Evolutionary conservation across 2,329 filamentous ascomycete species (phyloP).

Genomic region (Penicillium psychrosexuale): DNA sequence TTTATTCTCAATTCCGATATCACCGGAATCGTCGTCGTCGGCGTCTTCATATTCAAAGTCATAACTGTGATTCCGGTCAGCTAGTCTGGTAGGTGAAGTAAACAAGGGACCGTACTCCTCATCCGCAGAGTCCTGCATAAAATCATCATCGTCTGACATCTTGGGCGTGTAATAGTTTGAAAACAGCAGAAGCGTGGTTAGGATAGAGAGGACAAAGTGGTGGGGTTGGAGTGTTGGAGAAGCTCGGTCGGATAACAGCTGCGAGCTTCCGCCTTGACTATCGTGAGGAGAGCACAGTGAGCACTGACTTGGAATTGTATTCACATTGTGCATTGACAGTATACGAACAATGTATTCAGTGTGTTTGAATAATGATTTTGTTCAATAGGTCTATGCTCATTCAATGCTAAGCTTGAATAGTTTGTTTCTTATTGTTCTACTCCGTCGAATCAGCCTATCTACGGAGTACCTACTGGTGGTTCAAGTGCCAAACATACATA

Average conservation of each 20-base stretch:
- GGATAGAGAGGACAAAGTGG: conserved; percentile 4
- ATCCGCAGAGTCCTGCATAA: conserved; percentile 88
- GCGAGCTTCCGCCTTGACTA: conserved; percentile 18
- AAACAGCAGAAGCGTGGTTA: conserved; percentile 2
- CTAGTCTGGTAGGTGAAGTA: conserved; percentile 3
- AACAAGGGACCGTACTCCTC: conserved; percentile 61
- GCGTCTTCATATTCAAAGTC: conserved; percentile 98
- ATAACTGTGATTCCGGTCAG: conserved; percentile 55
- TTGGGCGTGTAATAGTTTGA: background rate
- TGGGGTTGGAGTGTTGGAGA: conserved; percentile 18
- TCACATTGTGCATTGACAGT: background rate
- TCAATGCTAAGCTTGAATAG: background rate
- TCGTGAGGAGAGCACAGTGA: background rate
- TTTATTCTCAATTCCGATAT: conserved; percentile 97
- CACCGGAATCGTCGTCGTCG: conserved; percentile 80
- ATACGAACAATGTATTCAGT: background rate
- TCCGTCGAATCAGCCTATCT: background rate
- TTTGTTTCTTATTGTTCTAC: background rate
- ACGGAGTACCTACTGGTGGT: background rate
- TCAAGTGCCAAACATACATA: background rate
- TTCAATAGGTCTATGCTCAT: background rate
- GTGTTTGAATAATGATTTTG: background rate
- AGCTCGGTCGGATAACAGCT: conserved; percentile 17
- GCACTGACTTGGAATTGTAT: background rate
- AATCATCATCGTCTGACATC: conserved; percentile 85